Conservation (phyloP, 768 basidiomycete species). For the Lactifluus hygrophoroides region DNA sequence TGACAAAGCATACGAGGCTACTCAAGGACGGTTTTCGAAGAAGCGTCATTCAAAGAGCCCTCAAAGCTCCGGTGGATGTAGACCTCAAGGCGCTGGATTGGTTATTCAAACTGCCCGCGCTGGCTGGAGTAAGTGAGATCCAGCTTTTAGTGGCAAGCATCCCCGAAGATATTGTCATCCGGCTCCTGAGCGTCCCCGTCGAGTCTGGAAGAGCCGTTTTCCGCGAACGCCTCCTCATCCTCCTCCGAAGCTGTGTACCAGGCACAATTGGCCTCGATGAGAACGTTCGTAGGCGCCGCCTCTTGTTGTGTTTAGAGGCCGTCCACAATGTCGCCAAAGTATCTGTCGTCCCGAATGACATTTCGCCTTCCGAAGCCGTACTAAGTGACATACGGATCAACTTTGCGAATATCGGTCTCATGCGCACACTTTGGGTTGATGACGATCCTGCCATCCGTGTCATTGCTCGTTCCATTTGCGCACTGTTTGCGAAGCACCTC, state of each 20-base stretch:
- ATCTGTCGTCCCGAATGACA: not conserved
- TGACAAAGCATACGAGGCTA: not conserved
- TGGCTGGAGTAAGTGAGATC: constrained; percentile 1
- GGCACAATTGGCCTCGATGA: not conserved
- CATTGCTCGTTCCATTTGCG: constrained; percentile 2
- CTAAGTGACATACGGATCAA: constrained; percentile 1
- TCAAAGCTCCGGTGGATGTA: not conserved
- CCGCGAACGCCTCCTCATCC: constrained; percentile 1
- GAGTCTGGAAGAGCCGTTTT: not conserved
- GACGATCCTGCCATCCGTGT: not conserved
- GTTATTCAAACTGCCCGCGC: not conserved
- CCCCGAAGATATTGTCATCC: not conserved
- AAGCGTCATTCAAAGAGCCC: not conserved
- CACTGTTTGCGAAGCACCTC: constrained; percentile 2
- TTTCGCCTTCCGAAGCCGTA: not conserved
- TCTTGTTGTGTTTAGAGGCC: constrained; percentile 3
- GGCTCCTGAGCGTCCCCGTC: not conserved
- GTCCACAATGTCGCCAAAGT: not conserved
- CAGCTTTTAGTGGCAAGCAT: not conserved
- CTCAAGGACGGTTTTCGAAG: constrained; percentile 1
- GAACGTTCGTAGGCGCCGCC: constrained; percentile 1
- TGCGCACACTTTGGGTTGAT: constrained; percentile 1
- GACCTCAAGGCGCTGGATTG: constrained; percentile 2
- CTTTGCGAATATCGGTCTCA: not conserved
- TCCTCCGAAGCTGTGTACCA: constrained; percentile 3